A percentile compares a stretch with the other conserved stretches of the same genome.
Conservation (phyloP, 306 rosid genomes). For the Acmispon strigosus region DNA sequence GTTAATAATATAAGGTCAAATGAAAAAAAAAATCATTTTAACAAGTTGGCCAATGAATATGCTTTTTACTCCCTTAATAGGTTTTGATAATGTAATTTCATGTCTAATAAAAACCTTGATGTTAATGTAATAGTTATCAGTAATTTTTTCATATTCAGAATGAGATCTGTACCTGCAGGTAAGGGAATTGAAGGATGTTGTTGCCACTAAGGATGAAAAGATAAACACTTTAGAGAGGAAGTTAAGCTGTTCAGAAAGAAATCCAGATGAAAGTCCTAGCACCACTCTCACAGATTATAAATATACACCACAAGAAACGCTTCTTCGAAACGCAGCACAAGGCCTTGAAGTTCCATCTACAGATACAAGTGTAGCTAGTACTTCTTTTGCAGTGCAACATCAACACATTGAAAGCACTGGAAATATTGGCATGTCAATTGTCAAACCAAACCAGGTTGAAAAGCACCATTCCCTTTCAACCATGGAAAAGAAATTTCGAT, state of each 20-base stretch:
- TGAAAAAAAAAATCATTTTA: background rate
- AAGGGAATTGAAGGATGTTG: conserved; percentile 50
- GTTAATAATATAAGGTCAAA: background rate
- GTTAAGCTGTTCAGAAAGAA: conserved; percentile 21
- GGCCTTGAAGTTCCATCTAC: conserved; percentile 25
- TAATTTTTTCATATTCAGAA: background rate
- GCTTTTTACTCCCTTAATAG: background rate
- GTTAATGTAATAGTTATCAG: background rate
- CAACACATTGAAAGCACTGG: background rate
- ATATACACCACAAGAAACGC: conserved; percentile 32
- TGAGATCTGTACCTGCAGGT: conserved; percentile 18
- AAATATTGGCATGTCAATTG: conserved; percentile 6
- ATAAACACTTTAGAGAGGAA: conserved; percentile 50
- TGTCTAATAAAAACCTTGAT: no score
- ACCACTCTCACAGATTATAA: conserved; percentile 26
- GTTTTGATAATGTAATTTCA: no score
- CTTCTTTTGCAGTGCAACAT: conserved; percentile 20
- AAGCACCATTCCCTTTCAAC: conserved; percentile 30
- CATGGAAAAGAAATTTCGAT: conserved; percentile 54
- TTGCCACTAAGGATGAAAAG: conserved; percentile 53
- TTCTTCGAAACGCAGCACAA: conserved; percentile 16
- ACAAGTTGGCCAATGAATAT: background rate
- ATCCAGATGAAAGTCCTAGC: conserved; percentile 32
- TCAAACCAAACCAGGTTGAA: conserved; percentile 8
- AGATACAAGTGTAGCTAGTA: conserved; percentile 7